Percentiles rank a stretch among this genome's conserved stretches.
These are phyloP conservation scores for Sechiopsis laciniata DNA, from an alignment of 306 rosid species.

Conservation along the genomic window DNA sequence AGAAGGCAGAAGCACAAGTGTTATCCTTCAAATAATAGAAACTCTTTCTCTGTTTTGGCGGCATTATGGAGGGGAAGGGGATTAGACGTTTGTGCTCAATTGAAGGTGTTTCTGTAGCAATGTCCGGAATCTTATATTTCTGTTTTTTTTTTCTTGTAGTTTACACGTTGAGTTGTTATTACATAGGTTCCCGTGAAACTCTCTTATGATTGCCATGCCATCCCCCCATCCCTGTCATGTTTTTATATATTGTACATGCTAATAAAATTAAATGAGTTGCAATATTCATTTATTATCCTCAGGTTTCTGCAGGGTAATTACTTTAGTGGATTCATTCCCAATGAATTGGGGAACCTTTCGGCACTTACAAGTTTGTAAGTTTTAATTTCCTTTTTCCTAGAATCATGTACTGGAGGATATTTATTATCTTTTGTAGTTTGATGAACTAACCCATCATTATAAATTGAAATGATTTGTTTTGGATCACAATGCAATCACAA, in stretches of 20 bases:
- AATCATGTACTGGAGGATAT: background rate
- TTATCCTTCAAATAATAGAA: background rate
- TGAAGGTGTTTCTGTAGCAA: background rate
- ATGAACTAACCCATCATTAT: background rate
- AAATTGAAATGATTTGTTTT: background rate
- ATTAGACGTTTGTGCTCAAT: slow-evolving; percentile 3
- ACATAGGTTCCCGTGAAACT: background rate
- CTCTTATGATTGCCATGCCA: background rate
- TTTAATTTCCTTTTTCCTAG: slow-evolving; percentile 8
- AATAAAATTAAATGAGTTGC: background rate
- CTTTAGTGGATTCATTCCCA: slow-evolving; percentile 77
- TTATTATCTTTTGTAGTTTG: slow-evolving; percentile 18
- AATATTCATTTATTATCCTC: slow-evolving; percentile 32
- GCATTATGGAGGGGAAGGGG: background rate
- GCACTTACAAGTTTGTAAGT: slow-evolving; percentile 73
- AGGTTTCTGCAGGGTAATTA: slow-evolving; percentile 96
- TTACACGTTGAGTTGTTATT: background rate
- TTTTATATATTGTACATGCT: background rate
- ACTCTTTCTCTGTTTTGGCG: background rate
- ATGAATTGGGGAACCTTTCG: slow-evolving; percentile 73
- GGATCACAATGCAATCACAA: background rate
- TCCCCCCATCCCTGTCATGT: background rate
- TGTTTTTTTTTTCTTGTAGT: background rate
- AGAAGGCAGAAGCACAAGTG: background rate
- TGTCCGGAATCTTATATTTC: background rate